Conservation (phyloP, 257 asterid species). For the Misopates orontium region DNA sequence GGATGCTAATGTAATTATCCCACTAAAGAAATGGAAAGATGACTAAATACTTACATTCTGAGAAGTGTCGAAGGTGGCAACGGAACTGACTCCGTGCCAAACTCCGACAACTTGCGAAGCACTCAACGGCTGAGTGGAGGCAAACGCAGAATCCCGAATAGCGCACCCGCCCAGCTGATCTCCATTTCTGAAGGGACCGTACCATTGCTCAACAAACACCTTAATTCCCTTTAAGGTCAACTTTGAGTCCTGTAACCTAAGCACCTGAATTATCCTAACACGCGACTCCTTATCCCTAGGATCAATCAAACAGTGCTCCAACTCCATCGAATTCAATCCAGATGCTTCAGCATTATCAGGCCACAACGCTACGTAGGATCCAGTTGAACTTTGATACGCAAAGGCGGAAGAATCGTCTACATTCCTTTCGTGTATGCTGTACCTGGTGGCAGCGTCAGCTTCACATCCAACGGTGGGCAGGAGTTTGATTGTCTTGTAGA, state of each 20-base stretch:
- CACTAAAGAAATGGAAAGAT: no score
- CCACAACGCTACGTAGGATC: conserved; percentile 75
- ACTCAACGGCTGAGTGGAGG: conserved; percentile 59
- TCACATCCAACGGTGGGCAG: conserved; percentile 97
- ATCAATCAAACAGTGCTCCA: conserved; percentile 82
- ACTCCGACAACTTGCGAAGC: conserved; percentile 47
- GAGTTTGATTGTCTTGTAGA: conserved; percentile 59
- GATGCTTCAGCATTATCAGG: background rate
- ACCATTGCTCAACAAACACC: conserved; percentile 88
- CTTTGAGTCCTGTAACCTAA: conserved; percentile 27
- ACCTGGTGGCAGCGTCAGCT: conserved; percentile 85
- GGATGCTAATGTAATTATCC: no score
- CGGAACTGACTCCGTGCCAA: conserved; percentile 56
- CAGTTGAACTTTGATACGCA: conserved; percentile 54
- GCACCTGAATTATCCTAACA: conserved; percentile 59
- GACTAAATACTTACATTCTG: conserved; percentile 31
- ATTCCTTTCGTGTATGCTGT: conserved; percentile 48
- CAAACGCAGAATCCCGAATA: conserved; percentile 87
- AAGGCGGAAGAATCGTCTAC: conserved; percentile 36
- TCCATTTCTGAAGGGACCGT: conserved; percentile 92
- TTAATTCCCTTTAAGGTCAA: conserved; percentile 42
- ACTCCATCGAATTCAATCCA: conserved; percentile 31
- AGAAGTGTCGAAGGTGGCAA: conserved; percentile 39
- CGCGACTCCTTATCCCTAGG: conserved; percentile 61
- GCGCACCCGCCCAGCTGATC: conserved; percentile 96